These are phyloP conservation scores for Clavaria fumosa DNA, from an alignment of 768 basidiomycete species.

Conservation along the genomic window DNA sequence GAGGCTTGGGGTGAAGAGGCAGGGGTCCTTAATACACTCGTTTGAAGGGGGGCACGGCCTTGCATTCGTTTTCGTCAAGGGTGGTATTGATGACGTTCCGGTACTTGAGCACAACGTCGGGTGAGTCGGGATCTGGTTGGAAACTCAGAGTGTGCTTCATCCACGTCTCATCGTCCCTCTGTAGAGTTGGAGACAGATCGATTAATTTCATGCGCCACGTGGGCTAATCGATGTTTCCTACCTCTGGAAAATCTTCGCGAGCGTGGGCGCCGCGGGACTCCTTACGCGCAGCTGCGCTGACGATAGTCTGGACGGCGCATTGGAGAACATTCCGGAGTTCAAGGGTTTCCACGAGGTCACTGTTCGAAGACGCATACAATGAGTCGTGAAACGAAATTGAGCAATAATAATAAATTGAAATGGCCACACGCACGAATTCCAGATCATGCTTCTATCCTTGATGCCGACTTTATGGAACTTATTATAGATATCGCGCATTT, in stretches of 20 bases:
- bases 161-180: slow-evolving; percentile 90
- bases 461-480: slow-evolving; percentile 85
- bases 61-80: slow-evolving; percentile 94
- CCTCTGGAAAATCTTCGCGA: slow-evolving; percentile 95
- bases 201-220: background rate
- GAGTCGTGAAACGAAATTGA: slow-evolving; percentile 3
- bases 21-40: slow-evolving; percentile 83
- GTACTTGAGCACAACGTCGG: slow-evolving; percentile 82
- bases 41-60: slow-evolving; percentile 94
- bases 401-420: background rate
- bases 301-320: slow-evolving; percentile 91
- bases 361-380: slow-evolving; percentile 17
- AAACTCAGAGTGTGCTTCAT: slow-evolving; percentile 96
- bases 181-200: slow-evolving; percentile 2
- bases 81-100: slow-evolving; percentile 74
- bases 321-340: slow-evolving; percentile 94
- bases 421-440: slow-evolving; percentile 71
- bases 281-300: slow-evolving; percentile 82
- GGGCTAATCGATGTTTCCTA: slow-evolving; percentile 18
- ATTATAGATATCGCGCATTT: slow-evolving; percentile 74
- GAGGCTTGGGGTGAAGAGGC: no score
- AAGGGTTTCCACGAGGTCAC: slow-evolving; percentile 92
- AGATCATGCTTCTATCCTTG: slow-evolving; percentile 98
- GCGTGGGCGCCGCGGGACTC: slow-evolving; percentile 98
- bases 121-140: slow-evolving; percentile 60